phyloP scores from a whole-genome alignment of 1,284 basidiomycete genomes.

The Cronartium ribicola region DNA sequence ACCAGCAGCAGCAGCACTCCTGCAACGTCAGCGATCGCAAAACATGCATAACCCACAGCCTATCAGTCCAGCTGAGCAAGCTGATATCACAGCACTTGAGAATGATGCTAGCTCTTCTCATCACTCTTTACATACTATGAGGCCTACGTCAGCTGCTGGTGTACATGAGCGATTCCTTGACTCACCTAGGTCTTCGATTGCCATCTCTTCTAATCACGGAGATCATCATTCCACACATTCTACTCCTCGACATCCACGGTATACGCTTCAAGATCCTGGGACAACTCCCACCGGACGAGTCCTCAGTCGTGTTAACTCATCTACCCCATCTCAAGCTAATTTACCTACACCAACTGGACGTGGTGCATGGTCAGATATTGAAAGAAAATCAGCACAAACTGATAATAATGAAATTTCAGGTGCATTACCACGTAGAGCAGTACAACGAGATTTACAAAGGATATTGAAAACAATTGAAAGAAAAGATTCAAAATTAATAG shows the following conservation, averaged over 20 bases:
- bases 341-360: constrained; percentile 5
- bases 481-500: constrained; percentile 37
- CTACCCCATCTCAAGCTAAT: not conserved
- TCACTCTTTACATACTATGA: constrained; percentile 37
- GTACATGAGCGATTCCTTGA: constrained; percentile 19
- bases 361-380: constrained; percentile 41
- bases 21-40: constrained; percentile 4
- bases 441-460: constrained; percentile 40
- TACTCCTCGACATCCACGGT: not conserved
- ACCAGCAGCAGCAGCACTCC: not conserved
- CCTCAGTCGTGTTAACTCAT: not conserved
- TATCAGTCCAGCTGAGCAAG: not conserved
- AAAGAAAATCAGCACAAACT: constrained; percentile 36
- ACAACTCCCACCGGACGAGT: not conserved
- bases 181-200: constrained; percentile 24
- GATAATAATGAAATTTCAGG: constrained; percentile 15
- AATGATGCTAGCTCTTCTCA: constrained; percentile 10
- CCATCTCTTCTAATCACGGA: not conserved
- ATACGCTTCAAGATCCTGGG: not conserved
- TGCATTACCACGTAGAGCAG: constrained; percentile 22
- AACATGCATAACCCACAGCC: constrained; percentile 28
- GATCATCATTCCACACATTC: not conserved
- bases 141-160: constrained; percentile 37
- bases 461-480: constrained; percentile 41
- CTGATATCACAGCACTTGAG: constrained; percentile 24